Evolutionary conservation across 2,329 filamentous ascomycete species (phyloP), one percentile per base, ranked within the genome.

Genomic region (Fonsecaea pugnacius): DNA sequence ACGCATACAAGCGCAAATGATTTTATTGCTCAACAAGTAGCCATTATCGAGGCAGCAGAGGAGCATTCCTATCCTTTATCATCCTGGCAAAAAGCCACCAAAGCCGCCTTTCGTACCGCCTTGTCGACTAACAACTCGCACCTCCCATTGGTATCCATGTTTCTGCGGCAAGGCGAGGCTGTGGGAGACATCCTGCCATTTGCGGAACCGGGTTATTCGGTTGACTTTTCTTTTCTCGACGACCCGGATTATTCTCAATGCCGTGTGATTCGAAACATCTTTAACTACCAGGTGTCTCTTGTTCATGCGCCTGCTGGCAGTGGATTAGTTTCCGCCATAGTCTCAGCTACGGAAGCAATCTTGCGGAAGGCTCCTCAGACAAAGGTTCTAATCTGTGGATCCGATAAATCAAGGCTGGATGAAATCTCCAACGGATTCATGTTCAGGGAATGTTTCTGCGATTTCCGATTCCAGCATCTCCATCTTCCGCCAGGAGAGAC

Each of bases 191-290:
- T n/a, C 16, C 14, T 51, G 56, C 56, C 56, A 35, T 21, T 58
- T 18, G 43, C 40, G 9, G 40, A 58, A 51, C 9, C 32, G 30
- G 56, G 30, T 8, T 51, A 51, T 5, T 33, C 18, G 10, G 32
- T 58, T 40, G 43, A 58, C 16, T 58, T 51, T 14, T 51, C 56
- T 18, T 10, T 9, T 27, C 36, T 51, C 32, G 56, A 36, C 18
- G 2, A 32, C 18, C 32, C 51, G 24, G 18, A 51, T 27, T 30
- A n/a, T 1, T 51, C 43, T 16, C 43, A n/a, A 24, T 9, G 35
- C 3, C 27, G 30, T 4, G 56, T 46, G n/a, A 50, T 51, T n/a
- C 56, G 36, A 30, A 58, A 58, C 24, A 27, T 58, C 56, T 58
- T 58, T 18, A 24, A 33, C 16, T 36, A 58, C 32, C 43, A 46